Base-by-base conservation (phyloP, 163 green algal genomes). In the Chlamydomonas reinhardtii region DNA sequence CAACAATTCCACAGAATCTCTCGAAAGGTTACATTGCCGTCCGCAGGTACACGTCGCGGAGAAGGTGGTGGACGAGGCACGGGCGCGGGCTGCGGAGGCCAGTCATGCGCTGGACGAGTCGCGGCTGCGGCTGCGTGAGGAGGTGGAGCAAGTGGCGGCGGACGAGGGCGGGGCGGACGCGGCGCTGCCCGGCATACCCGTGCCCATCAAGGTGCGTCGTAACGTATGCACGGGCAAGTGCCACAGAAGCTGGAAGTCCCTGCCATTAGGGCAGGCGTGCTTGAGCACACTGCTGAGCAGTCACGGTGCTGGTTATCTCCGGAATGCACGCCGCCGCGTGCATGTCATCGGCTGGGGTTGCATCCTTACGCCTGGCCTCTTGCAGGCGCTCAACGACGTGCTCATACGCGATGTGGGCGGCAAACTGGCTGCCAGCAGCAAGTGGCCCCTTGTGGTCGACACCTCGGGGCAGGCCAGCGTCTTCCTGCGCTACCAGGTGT, bases 381-480 rank as follows among this genome's bases (percentile, higher is more conserved):
- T n/a, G 22, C 75, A 92, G 88, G 91, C 90, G 22, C 74, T 94
- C 66, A 87, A 92, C 73, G 91, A 94, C 48, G 88, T 94, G 68
- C 73, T 94, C 48, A 73, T 93, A 17, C 75, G 85, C 17, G 91
- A 94, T 62, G 91, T 94, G 64, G 91, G 91, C 27, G 88, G 76
- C 37, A 54, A 70, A 62, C 43, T 94, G 25, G 54, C 82, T 12
- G 71, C 65, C 35, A 62, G 29, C 5, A 88, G 90, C 61, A 66
- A 75, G 61, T 93, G 89, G 89, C 89, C 90, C 0, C 75, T 91
- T 6, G 78, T 93, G 3, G 89, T 94, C 37, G 91, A 94, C 90
- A 69, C 73, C 9, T 89, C 69, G 0, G 84, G 84, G 14, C 89
- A 92, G 80, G 88, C 91, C 14, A 89, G 71, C 20, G 91, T 94